Evolutionary conservation across 2,329 filamentous ascomycete genomes (phyloP), one percentile per base, ranked within the genome.

Genomic region (Karstenula rhodostoma): DNA sequence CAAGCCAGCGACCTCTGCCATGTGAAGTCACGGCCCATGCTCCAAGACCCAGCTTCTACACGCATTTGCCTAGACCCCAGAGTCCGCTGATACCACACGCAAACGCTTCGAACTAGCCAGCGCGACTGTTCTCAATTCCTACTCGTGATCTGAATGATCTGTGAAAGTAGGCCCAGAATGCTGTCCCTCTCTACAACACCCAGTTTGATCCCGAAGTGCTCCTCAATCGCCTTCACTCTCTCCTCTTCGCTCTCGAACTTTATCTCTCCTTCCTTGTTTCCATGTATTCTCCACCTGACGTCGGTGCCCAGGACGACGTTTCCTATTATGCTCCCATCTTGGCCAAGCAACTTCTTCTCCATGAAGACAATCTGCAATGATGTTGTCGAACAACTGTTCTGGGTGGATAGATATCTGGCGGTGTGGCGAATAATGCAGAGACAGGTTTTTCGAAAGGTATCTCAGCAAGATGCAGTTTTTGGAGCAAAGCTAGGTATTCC

Each of bases 391-490:
- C 7, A 88, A 70, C 3, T 76, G 73, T 23, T 83, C 73, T 0
- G 82, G 78, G 52, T 87, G 78, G 42, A 87, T 73, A 2, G 81
- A 81, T 27, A 87, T 79, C 3, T 69, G 67, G 35, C 69, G 75
- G 53, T 77, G 73, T 23, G 63, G 60, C 13, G 77, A 77, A 53
- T 79, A 79, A 67, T 88, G 86, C 44, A 88, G 75, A 1, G 77
- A 79, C 12, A 87, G 74, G 62, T 87, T 88, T 88, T 29, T 87
- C 85, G 72, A 87, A 88, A 0, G 85, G 84, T 8, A 87, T 78
- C 12, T 77, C 70, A 22, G 76, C 74, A 7, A 86, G 70, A 53
- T 86, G 84, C 33, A 70, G 68, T 44, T 70, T 74, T 42, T 77
- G 74, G 25, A 79, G 62, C 8, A 70, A 54, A 2, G 63, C 59